Conservation (phyloP, 2,329 filamentous ascomycete species). For the Herpotrichia juniperi region DNA sequence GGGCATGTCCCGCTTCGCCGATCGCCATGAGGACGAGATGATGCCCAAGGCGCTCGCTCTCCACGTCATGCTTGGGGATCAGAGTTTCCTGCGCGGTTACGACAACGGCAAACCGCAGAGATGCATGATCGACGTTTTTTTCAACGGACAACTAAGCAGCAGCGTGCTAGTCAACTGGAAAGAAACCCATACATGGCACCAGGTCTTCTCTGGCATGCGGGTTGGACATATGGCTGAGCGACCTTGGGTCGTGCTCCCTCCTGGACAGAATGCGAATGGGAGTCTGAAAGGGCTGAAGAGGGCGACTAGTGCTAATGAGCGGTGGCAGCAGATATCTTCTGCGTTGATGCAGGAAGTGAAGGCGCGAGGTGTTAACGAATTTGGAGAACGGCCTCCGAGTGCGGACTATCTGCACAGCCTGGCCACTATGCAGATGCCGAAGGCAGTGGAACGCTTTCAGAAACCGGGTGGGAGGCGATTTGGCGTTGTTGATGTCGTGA, state of each 20-base stretch:
- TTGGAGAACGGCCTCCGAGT: constrained; percentile 40
- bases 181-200: constrained; percentile 24
- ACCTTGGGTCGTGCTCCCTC: constrained; percentile 51
- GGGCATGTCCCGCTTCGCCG: not conserved
- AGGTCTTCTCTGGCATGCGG: constrained; percentile 48
- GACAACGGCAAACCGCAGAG: constrained; percentile 30
- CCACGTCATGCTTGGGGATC: constrained; percentile 37
- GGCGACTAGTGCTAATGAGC: constrained; percentile 17
- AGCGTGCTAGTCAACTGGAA: constrained; percentile 32
- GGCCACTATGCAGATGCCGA: constrained; percentile 45
- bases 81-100: constrained; percentile 34
- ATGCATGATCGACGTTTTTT: constrained; percentile 55
- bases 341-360: constrained; percentile 42
- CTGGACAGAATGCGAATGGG: constrained; percentile 28
- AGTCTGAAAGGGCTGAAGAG: constrained; percentile 13
- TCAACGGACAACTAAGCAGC: constrained; percentile 53
- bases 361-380: constrained; percentile 38
- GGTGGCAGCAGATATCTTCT: constrained; percentile 43
- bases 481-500: constrained; percentile 47
- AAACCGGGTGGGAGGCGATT: constrained; percentile 35
- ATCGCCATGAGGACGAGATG: not conserved
- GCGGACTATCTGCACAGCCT: constrained; percentile 48
- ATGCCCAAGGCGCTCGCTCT: constrained; percentile 33
- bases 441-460: constrained; percentile 36
- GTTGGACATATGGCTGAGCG: constrained; percentile 49